Conservation (phyloP, 768 basidiomycete genomes). For the Tricholoma matsutake region DNA sequence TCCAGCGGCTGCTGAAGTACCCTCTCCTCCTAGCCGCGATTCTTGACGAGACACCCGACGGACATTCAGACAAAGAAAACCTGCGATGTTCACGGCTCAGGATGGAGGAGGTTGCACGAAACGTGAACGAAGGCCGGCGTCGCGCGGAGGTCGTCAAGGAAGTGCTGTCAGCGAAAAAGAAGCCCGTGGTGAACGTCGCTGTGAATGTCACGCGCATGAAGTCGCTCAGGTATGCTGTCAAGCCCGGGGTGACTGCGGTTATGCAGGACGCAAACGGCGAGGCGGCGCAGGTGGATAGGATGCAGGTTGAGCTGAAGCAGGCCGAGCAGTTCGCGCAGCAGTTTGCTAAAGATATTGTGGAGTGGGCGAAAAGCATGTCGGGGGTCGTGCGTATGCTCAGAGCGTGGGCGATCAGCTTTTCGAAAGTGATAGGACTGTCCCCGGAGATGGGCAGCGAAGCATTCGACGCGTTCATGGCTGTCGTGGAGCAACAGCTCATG, state of each 20-base stretch:
- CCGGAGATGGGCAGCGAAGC: slow-evolving; percentile 51
- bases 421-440: slow-evolving; percentile 61
- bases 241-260: slow-evolving; percentile 4
- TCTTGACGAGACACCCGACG: slow-evolving; percentile 68
- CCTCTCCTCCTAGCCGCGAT: slow-evolving; percentile 79
- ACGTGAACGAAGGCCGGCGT: slow-evolving; percentile 76
- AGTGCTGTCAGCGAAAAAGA: slow-evolving; percentile 51
- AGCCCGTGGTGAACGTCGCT: slow-evolving; percentile 38
- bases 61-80: slow-evolving; percentile 62
- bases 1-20: slow-evolving; percentile 95
- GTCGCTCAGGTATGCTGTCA: slow-evolving; percentile 37
- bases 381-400: slow-evolving; percentile 48
- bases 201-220: slow-evolving; percentile 63
- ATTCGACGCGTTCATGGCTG: slow-evolving; percentile 64
- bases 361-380: slow-evolving; percentile 57
- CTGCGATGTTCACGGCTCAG: slow-evolving; percentile 49
- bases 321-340: slow-evolving; percentile 57
- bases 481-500: slow-evolving; percentile 53
- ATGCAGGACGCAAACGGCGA: slow-evolving; percentile 33
- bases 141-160: slow-evolving; percentile 78
- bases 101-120: slow-evolving; percentile 71
- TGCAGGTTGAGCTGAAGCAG: slow-evolving; percentile 55
- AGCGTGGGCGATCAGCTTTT: slow-evolving; percentile 65
- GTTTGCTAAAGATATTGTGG: slow-evolving; percentile 58
- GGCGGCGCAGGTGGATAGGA: slow-evolving; percentile 48